Conservation (phyloP, 352 stramenopile genomes). For the Heterotrichella gracilis region DNA sequence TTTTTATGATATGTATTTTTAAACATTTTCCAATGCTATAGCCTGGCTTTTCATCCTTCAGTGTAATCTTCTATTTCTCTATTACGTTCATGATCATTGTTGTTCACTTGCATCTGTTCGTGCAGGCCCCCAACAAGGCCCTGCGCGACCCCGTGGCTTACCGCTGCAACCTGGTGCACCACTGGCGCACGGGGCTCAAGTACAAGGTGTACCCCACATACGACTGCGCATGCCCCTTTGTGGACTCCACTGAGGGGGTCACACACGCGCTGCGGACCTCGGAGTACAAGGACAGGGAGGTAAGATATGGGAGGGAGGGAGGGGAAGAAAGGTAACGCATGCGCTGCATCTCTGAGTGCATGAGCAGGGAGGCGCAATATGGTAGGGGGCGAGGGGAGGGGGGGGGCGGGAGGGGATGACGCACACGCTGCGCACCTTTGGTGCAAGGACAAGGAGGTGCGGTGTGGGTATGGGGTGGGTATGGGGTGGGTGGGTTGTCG, state of each 20-base stretch:
- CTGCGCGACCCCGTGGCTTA: conserved; percentile 43
- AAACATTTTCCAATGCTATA: neutral
- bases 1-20: too few species aligned
- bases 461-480: too few species aligned
- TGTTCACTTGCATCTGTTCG: neutral
- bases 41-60: neutral
- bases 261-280: conserved; percentile 90
- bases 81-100: neutral
- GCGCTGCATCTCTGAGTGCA: too few species aligned
- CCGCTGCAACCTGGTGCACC: conserved; percentile 34
- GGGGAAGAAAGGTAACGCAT: too few species aligned
- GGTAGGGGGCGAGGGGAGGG: too few species aligned
- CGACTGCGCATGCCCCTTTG: conserved; percentile 91
- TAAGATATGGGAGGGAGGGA: too few species aligned
- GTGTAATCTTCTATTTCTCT: neutral
- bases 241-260: conserved; percentile 89
- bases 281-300: conserved; percentile 94
- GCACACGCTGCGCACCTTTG: too few species aligned
- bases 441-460: too few species aligned
- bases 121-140: conserved; percentile 17
- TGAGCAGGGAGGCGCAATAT: too few species aligned
- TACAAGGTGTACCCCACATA: conserved; percentile 98
- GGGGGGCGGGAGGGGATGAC: too few species aligned
- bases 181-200: conserved; percentile 57
- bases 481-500: too few species aligned